Evolutionary conservation across 1,139 yeast species (phyloP).

Genomic region (Blastobotrys petasosporus): DNA sequence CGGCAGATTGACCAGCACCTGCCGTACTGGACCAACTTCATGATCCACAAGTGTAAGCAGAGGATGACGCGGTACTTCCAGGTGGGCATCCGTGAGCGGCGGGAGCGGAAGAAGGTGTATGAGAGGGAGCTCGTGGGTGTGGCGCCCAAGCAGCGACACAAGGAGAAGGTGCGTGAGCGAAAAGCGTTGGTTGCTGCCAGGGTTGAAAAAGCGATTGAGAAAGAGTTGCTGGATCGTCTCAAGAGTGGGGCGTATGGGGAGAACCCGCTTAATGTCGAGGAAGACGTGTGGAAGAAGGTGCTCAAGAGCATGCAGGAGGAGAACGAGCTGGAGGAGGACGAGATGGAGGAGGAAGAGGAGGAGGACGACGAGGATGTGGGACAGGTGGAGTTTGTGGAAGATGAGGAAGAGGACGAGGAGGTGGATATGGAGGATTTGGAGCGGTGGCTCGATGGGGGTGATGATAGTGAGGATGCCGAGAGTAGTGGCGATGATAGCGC

Average conservation of each 20-base stretch:
- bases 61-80: conserved; percentile 90
- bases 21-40: conserved; percentile 87
- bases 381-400: conserved; percentile 80
- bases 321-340: conserved; percentile 57
- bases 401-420: conserved; percentile 70
- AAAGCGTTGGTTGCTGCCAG: conserved; percentile 95
- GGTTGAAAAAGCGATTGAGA: conserved; percentile 93
- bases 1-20: conserved; percentile 82
- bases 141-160: conserved; percentile 87
- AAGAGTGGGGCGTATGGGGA: conserved; percentile 98
- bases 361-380: conserved; percentile 64
- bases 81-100: conserved; percentile 92
- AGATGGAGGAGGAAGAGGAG: conserved; percentile 57
- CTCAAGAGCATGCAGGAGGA: conserved; percentile 64
- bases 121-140: conserved; percentile 85
- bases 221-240: conserved; percentile 85
- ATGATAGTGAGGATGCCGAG: conserved; percentile 42
- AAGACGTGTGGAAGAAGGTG: conserved; percentile 90
- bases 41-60: conserved; percentile 91
- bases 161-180: conserved; percentile 90
- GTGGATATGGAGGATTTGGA: conserved; percentile 90
- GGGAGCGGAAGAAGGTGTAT: conserved; percentile 83
- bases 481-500: conserved; percentile 38
- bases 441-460: conserved; percentile 75
- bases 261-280: conserved; percentile 93